Evolutionary conservation across 306 rosid genomes (phyloP), one percentile per base, ranked within the genome.

Genomic region (Cicer yamashitae): DNA sequence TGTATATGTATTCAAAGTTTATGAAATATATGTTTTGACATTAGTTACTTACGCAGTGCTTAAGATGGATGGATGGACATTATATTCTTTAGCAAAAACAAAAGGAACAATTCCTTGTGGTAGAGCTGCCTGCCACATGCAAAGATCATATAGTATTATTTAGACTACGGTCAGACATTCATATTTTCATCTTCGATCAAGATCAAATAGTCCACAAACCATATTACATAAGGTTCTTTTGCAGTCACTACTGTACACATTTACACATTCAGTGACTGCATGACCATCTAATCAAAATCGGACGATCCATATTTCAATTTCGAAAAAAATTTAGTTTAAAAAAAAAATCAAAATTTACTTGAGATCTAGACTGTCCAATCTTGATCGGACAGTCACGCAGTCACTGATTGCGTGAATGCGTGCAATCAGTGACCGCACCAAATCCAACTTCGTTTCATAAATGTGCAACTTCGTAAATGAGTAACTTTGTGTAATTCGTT

Each of bases 31-130:
- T 64, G 52, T 52, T 66, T 61, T 70, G 57, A 73, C 11, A 77
- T 1, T 59, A 25, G 34, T 41, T 73, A 52, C 67, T 60, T 81
- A 91, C 98, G 92, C 94, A 11, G 98, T 93, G 86, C 98, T 93
- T 39, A 93, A 76, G 43, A 93, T 82, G 25, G 87, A 88, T 43
- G 98, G 97, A 84, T 93, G 82, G 48, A 88, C 82, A 43, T 89
- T 82, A 45, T 93, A 93, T 84, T 93, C 98, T 74, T 89, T 93
- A 54, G 98, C 92, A 75, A 93, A 93, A 56, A 93, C 98, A 64
- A 93, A 93, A 40, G 98, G 96, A 79, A 91, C 98, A 75, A 93
- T 93, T 68, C 98, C 98, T 67, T 88, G 98, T 48, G 98, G 98
- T 78, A 93, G 94, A 74, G 97, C 92, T 41, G 98, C 98, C 98